phyloP scores from a whole-genome alignment of 2,329 filamentous ascomycete species.

The Amylocarpus encephaloides region DNA sequence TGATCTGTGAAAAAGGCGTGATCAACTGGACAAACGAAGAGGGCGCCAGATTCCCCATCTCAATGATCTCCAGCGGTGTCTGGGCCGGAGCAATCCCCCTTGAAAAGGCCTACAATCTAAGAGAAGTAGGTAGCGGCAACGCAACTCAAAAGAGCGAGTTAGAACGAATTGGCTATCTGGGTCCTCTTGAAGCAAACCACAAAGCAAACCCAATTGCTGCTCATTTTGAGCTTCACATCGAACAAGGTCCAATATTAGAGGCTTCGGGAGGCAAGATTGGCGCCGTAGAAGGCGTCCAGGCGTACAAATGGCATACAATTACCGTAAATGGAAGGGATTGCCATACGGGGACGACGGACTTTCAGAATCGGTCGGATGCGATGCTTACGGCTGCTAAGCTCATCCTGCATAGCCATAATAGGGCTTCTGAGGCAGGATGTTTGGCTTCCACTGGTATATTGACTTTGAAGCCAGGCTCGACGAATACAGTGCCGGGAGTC shows the following conservation, averaged over 20 bases:
- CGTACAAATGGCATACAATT: constrained; percentile 68
- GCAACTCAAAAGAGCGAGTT: constrained; percentile 64
- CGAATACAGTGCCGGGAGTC: constrained; percentile 65
- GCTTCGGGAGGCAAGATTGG: constrained; percentile 56
- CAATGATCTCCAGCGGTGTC: constrained; percentile 68
- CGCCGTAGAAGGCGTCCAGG: constrained; percentile 66
- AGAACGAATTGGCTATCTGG: constrained; percentile 65
- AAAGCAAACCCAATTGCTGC: constrained; percentile 60
- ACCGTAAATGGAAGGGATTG: constrained; percentile 60
- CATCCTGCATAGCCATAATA: constrained; percentile 58
- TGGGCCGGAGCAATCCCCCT: constrained; percentile 66
- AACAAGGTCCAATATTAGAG: constrained; percentile 74
- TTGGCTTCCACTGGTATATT: constrained; percentile 64
- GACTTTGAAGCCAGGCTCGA: constrained; percentile 58
- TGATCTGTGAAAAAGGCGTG: constrained; percentile 37
- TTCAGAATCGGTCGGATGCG: constrained; percentile 60
- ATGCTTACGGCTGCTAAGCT: constrained; percentile 61
- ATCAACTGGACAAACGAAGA: constrained; percentile 79
- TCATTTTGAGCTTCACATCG: constrained; percentile 80
- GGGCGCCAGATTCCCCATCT: constrained; percentile 71
- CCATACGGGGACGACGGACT: constrained; percentile 70
- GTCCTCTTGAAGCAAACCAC: constrained; percentile 49
- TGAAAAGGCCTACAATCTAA: constrained; percentile 53
- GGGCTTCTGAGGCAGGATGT: constrained; percentile 53
- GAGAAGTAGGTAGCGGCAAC: constrained; percentile 53